Conservation (phyloP, 1,284 basidiomycete genomes). For the Boletus calvinii region DNA sequence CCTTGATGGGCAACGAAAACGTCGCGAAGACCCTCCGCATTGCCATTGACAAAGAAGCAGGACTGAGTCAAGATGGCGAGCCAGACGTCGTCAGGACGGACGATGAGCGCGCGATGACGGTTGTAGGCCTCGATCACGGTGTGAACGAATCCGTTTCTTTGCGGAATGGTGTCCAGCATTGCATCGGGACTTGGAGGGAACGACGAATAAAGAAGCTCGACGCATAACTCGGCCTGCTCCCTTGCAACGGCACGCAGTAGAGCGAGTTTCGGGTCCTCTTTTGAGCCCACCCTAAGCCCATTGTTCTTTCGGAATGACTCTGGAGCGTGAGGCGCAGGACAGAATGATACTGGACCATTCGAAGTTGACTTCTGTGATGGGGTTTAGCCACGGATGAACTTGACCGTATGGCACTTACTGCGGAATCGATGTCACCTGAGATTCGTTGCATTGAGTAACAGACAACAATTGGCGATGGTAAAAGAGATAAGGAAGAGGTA, state of each 20-base stretch:
- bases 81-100: conserved; percentile 42
- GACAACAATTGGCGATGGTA: no score
- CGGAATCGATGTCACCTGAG: no score
- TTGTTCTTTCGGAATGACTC: background rate
- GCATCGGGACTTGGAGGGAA: background rate
- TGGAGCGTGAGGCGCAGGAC: background rate
- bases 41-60: conserved; percentile 40
- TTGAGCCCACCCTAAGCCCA: background rate
- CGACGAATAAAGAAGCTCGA: background rate
- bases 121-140: conserved; percentile 36
- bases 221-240: background rate
- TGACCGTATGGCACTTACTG: background rate
- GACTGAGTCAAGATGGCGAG: conserved; percentile 40
- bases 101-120: conserved; percentile 31
- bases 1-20: background rate
- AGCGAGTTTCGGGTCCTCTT: background rate
- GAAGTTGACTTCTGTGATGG: background rate
- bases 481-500: no score
- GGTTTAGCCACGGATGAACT: background rate
- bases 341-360: background rate
- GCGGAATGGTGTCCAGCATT: conserved; percentile 13
- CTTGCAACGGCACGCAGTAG: background rate
- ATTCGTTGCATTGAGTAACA: background rate
- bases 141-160: conserved; percentile 33
- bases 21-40: conserved; percentile 27